Evolutionary conservation across 169 alveolate species (phyloP), one percentile per base, ranked within the genome.

Genomic region (Cryptosporidium viatorum): DNA sequence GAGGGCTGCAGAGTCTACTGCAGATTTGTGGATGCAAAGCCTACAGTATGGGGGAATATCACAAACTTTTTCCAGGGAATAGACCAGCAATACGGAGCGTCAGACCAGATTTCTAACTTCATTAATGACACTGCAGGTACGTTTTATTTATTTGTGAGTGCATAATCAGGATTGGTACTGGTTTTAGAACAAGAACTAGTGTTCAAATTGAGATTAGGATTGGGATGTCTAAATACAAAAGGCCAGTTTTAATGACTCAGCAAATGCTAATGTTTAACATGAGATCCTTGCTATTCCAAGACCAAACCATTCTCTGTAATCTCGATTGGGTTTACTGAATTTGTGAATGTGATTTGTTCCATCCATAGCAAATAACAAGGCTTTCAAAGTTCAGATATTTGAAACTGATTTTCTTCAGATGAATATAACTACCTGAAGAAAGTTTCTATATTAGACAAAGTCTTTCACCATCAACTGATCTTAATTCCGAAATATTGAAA

Each of bases 61-160:
- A 26, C 75, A 8, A 62, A 45, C 55, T 80, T 39, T 62, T 29
- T 80, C 52, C 89, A 62, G 14, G 75, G 68, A 23, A 37, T 80
- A 14, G 89, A 80, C 55, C 86, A 74, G 12, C 86, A 75, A 26
- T 80, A 80, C 55, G 50, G 68, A 10, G 75, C 80, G 1, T 80
- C 89, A 3, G 89, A 80, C 62, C 89, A 62, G n/a, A 62, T 80
- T 26, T 62, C 89, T 18, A 62, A 31, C 31, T 80, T 80, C 21
- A 65, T 80, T 5, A 80, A 80, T 14, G 80, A 80, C 8, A 80
- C 89, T 10, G 89, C 89, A 80, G 89, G 89, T 80, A 80, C 16
- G 74, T 80, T 80, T 80, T n/a, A 12, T 29, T 60, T 80, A 6
- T 35, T 31, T 33, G 51, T 2, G 51, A 37, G 21, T 33, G 50